Evolutionary conservation across 805 yeast species (phyloP).

Genomic region (Metschnikowia peoriensis): DNA sequence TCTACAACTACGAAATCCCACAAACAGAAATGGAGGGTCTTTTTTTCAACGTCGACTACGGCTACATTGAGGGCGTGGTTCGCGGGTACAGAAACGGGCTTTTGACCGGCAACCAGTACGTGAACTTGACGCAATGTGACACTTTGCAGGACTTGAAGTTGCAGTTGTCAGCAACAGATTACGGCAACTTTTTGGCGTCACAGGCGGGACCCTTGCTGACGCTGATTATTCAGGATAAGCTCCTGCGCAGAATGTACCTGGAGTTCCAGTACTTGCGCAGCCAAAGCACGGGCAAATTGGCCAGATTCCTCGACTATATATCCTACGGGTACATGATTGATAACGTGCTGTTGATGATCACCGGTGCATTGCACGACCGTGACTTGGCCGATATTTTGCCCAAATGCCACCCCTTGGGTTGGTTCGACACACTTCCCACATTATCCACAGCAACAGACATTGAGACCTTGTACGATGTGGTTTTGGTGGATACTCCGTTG

Average conservation of each 20-base stretch:
- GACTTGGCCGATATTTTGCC: slow-evolving; percentile 84
- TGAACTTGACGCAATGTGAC: slow-evolving; percentile 94
- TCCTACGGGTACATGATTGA: slow-evolving; percentile 98
- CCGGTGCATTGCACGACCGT: slow-evolving; percentile 95
- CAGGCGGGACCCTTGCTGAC: slow-evolving; percentile 84
- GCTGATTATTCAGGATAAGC: slow-evolving; percentile 76
- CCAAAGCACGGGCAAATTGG: slow-evolving; percentile 77
- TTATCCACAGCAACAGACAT: slow-evolving; percentile 92
- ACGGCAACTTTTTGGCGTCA: slow-evolving; percentile 84
- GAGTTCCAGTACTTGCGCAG: slow-evolving; percentile 84
- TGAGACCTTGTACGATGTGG: slow-evolving; percentile 89
- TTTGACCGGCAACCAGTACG: slow-evolving; percentile 73
- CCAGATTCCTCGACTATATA: slow-evolving; percentile 86
- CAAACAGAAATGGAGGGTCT: slow-evolving; percentile 78
- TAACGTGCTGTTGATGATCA: slow-evolving; percentile 91
- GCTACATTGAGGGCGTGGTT: slow-evolving; percentile 91
- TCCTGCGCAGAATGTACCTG: slow-evolving; percentile 68
- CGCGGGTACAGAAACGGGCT: slow-evolving; percentile 91
- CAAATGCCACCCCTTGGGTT: slow-evolving; percentile 95
- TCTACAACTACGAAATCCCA: background rate
- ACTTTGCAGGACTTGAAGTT: slow-evolving; percentile 89
- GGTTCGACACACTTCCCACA: slow-evolving; percentile 98
- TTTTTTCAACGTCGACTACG: slow-evolving; percentile 84
- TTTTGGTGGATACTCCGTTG: slow-evolving; percentile 92
- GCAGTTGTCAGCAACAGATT: slow-evolving; percentile 93